These are phyloP conservation scores for Debaryomyces castellii DNA, from an alignment of 805 yeast genomes.

Conservation along the genomic window DNA sequence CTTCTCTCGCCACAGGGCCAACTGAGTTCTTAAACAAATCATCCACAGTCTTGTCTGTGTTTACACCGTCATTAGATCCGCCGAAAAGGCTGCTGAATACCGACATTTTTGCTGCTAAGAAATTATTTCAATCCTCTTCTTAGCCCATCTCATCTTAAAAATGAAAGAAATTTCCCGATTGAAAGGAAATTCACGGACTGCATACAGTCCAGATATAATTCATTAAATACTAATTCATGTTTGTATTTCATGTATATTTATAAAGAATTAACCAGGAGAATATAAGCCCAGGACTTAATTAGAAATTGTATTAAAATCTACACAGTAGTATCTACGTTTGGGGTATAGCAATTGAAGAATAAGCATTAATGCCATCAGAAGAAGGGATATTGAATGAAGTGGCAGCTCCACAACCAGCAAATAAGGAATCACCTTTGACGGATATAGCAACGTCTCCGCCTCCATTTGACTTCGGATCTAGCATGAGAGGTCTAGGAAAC, in stretches of 20 bases:
- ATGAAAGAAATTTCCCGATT: background rate
- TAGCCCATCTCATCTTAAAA: conserved; percentile 13
- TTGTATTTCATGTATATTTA: background rate
- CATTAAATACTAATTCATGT: background rate
- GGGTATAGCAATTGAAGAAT: background rate
- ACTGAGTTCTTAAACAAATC: conserved; percentile 28
- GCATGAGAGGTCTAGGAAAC: conserved; percentile 1
- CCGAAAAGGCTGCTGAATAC: conserved; percentile 36
- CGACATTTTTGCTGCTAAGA: conserved; percentile 23
- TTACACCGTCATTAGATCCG: conserved; percentile 11
- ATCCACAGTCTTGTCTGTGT: conserved; percentile 28
- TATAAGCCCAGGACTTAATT: background rate
- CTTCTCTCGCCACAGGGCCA: conserved; percentile 48
- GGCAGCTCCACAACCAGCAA: conserved; percentile 8
- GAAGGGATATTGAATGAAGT: conserved; percentile 1
- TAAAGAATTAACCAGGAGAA: background rate
- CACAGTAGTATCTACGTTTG: background rate
- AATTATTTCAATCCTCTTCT: background rate
- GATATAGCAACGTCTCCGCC: conserved; percentile 44
- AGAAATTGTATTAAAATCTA: background rate
- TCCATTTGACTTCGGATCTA: conserved; percentile 26
- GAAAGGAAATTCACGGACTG: background rate
- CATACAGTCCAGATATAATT: background rate
- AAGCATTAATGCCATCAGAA: conserved; percentile 1
- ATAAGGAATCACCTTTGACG: conserved; percentile 40